phyloP scores from a whole-genome alignment of 2,329 filamentous ascomycete genomes.

The Colletotrichum phormii region DNA sequence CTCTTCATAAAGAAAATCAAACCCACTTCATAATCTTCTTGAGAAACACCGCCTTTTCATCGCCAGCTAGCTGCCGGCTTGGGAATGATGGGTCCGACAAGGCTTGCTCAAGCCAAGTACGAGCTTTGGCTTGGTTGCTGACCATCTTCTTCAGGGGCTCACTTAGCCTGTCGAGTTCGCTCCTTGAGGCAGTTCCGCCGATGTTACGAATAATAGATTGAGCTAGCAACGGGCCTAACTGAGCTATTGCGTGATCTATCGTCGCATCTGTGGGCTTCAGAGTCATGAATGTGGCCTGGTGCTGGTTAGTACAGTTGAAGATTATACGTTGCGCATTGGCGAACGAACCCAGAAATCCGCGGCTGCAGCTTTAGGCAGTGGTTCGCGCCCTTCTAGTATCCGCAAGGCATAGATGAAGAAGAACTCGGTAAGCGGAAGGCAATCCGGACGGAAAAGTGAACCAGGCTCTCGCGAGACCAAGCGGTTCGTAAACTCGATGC shows the following conservation, averaged over 20 bases:
- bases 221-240: conserved; percentile 71
- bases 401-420: conserved; percentile 79
- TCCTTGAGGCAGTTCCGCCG: conserved; percentile 75
- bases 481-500: conserved; percentile 77
- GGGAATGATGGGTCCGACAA: conserved; percentile 68
- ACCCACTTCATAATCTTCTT: conserved; percentile 73
- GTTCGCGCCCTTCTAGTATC: conserved; percentile 77
- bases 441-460: conserved; percentile 70
- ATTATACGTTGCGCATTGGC: too few species aligned
- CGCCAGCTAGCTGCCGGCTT: conserved; percentile 66
- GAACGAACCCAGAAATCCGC: conserved; percentile 78
- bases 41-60: conserved; percentile 73
- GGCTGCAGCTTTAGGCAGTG: conserved; percentile 79
- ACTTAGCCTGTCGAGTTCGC: conserved; percentile 77
- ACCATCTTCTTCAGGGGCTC: conserved; percentile 79
- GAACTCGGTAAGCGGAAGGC: conserved; percentile 68
- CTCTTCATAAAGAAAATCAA: not conserved
- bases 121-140: conserved; percentile 64
- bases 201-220: conserved; percentile 73
- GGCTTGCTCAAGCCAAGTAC: conserved; percentile 72
- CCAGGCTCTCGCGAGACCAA: conserved; percentile 70
- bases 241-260: conserved; percentile 62
- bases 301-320: conserved; percentile 2
- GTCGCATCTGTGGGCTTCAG: conserved; percentile 57
- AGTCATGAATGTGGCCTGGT: conserved; percentile 64